These are phyloP conservation scores for Mortierella sp. DNA, from an alignment of 371 early-diverging fungal genomes.

Conservation along the genomic window DNA sequence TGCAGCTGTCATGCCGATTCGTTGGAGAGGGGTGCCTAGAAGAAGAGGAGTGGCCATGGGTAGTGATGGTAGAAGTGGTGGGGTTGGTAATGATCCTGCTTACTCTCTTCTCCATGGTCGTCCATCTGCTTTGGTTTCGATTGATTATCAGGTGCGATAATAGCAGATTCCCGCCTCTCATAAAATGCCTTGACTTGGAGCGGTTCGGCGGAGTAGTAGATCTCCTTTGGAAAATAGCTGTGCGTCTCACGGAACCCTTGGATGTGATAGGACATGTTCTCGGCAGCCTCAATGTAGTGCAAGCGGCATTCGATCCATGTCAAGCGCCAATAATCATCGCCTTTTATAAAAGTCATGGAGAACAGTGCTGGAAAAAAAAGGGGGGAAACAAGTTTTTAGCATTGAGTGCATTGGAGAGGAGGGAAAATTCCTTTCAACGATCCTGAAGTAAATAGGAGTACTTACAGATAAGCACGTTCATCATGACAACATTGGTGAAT, in stretches of 20 bases:
- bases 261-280: slow-evolving; percentile 16
- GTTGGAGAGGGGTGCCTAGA: no score
- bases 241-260: slow-evolving; percentile 7
- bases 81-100: no score
- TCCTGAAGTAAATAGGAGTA: background rate
- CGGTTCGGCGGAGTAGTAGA: slow-evolving; percentile 1
- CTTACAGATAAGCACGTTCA: slow-evolving; percentile 40
- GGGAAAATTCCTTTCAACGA: background rate
- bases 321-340: slow-evolving; percentile 10
- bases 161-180: no score
- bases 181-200: no score
- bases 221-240: slow-evolving; percentile 9
- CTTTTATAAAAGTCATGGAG: slow-evolving; percentile 13
- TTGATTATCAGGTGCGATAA: no score
- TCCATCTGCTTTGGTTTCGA: no score
- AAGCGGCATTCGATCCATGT: slow-evolving; percentile 8
- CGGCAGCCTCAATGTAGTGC: slow-evolving; percentile 10
- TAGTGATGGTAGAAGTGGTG: no score
- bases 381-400: background rate
- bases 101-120: no score
- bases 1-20: no score
- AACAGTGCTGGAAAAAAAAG: slow-evolving; percentile 8
- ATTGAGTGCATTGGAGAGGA: no score
- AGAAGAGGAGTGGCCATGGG: no score
- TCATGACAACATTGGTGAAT: slow-evolving; percentile 35